These are phyloP conservation scores for Acer saccharum DNA, from an alignment of 345 rosid genomes.

Conservation along the genomic window DNA sequence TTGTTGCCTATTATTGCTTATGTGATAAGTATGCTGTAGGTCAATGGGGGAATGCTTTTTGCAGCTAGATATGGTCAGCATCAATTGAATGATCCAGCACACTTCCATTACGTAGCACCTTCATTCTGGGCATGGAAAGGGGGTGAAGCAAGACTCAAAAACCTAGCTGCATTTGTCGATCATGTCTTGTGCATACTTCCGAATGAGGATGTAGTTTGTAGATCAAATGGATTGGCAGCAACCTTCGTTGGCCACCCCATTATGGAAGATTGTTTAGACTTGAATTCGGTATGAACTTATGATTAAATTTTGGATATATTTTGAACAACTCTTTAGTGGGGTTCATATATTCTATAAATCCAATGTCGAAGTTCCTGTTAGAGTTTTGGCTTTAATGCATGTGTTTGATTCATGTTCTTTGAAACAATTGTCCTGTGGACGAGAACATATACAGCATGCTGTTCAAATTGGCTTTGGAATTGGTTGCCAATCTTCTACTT, in stretches of 20 bases:
- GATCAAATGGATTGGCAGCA: slow-evolving; percentile 66
- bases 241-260: slow-evolving; percentile 89
- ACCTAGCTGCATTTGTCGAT: slow-evolving; percentile 71
- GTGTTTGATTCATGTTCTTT: not conserved
- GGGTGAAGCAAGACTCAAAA: slow-evolving; percentile 74
- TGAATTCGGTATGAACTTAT: slow-evolving; percentile 46
- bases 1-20: slow-evolving; percentile 18
- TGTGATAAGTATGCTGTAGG: slow-evolving; percentile 39
- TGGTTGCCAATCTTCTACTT: not conserved
- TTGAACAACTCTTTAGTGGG: not conserved
- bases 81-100: slow-evolving; percentile 42
- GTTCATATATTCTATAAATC: not conserved
- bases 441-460: not conserved
- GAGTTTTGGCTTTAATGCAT: not conserved
- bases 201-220: slow-evolving; percentile 64
- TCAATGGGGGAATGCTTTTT: slow-evolving; percentile 51
- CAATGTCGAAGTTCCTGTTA: not conserved
- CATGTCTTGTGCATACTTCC: slow-evolving; percentile 94
- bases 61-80: slow-evolving; percentile 70
- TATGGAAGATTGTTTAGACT: slow-evolving; percentile 72
- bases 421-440: too few species aligned
- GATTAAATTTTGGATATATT: not conserved
- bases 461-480: not conserved
- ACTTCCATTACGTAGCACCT: slow-evolving; percentile 91
- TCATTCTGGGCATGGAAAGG: slow-evolving; percentile 99